A percentile compares a stretch with the other conserved stretches of the same genome.
Conservation (phyloP, 495 filamentous ascomycete species). For the Talaromyces proteolyticus region DNA sequence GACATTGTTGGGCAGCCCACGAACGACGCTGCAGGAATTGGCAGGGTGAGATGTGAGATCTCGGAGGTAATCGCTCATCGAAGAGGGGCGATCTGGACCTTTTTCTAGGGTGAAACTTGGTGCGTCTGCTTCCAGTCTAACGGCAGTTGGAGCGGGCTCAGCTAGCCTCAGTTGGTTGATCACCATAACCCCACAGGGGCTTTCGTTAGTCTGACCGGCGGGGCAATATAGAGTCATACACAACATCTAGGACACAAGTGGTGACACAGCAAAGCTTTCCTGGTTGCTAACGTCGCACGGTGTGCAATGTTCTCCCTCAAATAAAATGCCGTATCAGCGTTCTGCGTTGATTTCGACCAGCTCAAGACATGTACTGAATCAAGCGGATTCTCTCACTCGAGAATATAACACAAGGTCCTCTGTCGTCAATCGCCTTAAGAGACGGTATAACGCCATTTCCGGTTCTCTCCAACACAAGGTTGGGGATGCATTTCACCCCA, state of each 20-base stretch:
- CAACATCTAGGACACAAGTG: background rate
- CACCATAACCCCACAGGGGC: background rate
- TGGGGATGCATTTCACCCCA: too few relatives aligned
- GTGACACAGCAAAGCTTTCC: background rate
- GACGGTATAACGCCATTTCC: too few relatives aligned
- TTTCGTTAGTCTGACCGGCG: background rate
- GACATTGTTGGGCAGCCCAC: constrained; percentile 4
- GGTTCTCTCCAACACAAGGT: too few relatives aligned
- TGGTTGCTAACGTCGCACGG: too few relatives aligned
- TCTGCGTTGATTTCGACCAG: too few relatives aligned
- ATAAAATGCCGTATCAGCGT: too few relatives aligned
- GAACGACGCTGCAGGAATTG: constrained; percentile 1
- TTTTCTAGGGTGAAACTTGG: background rate
- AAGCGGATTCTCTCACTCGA: too few relatives aligned
- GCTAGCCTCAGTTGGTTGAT: background rate
- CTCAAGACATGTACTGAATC: too few relatives aligned
- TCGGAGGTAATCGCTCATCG: constrained; percentile 5
- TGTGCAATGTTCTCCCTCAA: too few relatives aligned
- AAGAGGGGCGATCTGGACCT: background rate
- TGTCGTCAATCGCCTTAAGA: too few relatives aligned
- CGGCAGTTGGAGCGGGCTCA: background rate
- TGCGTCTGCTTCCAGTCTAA: background rate
- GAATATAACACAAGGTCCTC: too few relatives aligned
- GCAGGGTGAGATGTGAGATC: constrained; percentile 3
- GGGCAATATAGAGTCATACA: background rate